Evolutionary conservation across 306 rosid genomes (phyloP).

Genomic region (Trifolium pratense): DNA sequence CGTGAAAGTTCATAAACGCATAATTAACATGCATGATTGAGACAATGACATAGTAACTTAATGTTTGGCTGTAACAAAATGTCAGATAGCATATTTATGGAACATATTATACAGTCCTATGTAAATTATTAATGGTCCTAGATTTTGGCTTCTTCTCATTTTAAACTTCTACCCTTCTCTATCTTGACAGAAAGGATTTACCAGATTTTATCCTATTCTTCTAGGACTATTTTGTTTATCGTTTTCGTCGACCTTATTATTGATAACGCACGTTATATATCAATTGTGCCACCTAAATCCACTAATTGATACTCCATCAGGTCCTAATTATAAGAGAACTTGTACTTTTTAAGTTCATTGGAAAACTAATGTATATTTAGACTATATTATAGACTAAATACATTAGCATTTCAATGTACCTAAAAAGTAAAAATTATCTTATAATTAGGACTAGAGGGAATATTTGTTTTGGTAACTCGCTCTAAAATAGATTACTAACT

Average conservation of each 20-base stretch:
- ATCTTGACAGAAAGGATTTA: neutral
- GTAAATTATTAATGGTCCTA: slow-evolving; percentile 7
- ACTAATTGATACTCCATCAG: no score
- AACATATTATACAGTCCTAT: neutral
- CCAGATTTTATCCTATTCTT: neutral
- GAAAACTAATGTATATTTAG: no score
- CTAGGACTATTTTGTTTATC: neutral
- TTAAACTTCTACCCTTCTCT: neutral
- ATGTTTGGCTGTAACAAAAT: neutral
- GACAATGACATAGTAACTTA: slow-evolving; percentile 11
- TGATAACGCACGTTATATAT: neutral
- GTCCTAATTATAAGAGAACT: no score
- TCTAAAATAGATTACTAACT: no score
- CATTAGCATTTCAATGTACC: no score
- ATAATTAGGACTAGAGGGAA: no score
- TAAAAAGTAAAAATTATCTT: no score
- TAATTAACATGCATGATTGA: neutral
- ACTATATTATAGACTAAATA: no score
- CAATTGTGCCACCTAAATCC: neutral
- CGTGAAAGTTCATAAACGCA: neutral
- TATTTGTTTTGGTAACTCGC: no score
- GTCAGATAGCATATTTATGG: neutral
- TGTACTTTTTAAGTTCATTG: no score
- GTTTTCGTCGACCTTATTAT: neutral
- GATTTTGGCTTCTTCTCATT: slow-evolving; percentile 2